These are phyloP conservation scores for Fonsecaea pedrosoi DNA, from an alignment of 2,329 filamentous ascomycete species.

Conservation along the genomic window DNA sequence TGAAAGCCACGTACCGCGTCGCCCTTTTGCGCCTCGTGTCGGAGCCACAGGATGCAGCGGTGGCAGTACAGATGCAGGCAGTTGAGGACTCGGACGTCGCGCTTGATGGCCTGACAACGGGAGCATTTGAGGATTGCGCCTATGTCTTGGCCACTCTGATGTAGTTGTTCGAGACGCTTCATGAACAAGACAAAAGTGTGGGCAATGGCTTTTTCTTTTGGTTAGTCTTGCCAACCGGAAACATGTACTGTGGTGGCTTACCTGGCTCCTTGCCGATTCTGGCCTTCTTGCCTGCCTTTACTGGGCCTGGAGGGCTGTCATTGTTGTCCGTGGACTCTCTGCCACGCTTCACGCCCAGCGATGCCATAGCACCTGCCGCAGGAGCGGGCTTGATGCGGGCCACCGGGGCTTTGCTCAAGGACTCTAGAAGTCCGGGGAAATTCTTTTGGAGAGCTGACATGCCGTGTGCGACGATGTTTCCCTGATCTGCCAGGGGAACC, in stretches of 20 bases:
- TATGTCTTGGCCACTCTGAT: conserved; percentile 25
- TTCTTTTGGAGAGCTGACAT: conserved; percentile 22
- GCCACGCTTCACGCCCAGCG: conserved; percentile 6
- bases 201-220: conserved; percentile 16
- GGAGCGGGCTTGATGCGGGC: background rate
- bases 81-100: conserved; percentile 32
- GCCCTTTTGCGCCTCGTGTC: conserved; percentile 24
- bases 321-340: conserved; percentile 11
- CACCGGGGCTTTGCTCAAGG: background rate
- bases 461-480: conserved; percentile 3
- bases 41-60: conserved; percentile 29
- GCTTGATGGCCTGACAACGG: conserved; percentile 27
- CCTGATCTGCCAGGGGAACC: background rate
- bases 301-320: background rate
- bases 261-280: conserved; percentile 31
- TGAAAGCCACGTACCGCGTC: conserved; percentile 27
- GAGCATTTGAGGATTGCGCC: conserved; percentile 20
- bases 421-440: conserved; percentile 30
- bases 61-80: conserved; percentile 37
- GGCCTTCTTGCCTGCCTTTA: conserved; percentile 12
- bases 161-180: conserved; percentile 23
- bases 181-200: conserved; percentile 25
- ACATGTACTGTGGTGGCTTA: conserved; percentile 12
- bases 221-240: conserved; percentile 8
- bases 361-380: background rate